These are phyloP conservation scores for Candida glucosophila DNA, from an alignment of 1,139 yeast genomes.

Conservation along the genomic window DNA sequence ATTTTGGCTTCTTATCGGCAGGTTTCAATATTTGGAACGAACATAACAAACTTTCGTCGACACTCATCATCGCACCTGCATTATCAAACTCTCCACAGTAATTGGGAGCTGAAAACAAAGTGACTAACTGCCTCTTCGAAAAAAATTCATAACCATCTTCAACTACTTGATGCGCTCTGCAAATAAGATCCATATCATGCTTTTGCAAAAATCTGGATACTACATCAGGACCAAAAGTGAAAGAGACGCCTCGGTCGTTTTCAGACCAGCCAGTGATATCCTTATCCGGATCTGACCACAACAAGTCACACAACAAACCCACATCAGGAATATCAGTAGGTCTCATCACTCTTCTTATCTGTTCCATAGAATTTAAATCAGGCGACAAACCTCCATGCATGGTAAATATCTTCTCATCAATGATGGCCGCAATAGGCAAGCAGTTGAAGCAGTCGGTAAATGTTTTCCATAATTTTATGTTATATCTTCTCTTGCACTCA, in stretches of 20 bases:
- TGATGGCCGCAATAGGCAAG: conserved; percentile 95
- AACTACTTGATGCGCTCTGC: conserved; percentile 98
- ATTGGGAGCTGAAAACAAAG: conserved; percentile 92
- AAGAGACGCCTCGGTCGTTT: conserved; percentile 96
- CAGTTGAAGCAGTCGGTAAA: conserved; percentile 97
- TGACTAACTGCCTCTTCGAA: conserved; percentile 89
- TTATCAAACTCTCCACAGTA: conserved; percentile 98
- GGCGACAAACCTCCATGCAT: conserved; percentile 99
- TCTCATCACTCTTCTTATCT: conserved; percentile 95
- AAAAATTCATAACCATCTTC: conserved; percentile 98
- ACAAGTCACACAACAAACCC: conserved; percentile 87
- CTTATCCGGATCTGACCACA: conserved; percentile 98
- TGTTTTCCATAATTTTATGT: conserved; percentile 95
- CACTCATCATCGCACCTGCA: conserved; percentile 99
- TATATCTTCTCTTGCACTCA: conserved; percentile 95
- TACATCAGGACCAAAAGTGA: conserved; percentile 96
- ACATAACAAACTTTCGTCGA: conserved; percentile 89
- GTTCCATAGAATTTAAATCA: conserved; percentile 94
- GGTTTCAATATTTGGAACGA: conserved; percentile 97
- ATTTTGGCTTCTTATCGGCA: conserved; percentile 80
- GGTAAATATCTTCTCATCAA: conserved; percentile 94
- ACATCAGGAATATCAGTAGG: conserved; percentile 98
- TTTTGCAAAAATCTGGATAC: conserved; percentile 89
- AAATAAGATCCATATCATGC: conserved; percentile 94
- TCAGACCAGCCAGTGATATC: conserved; percentile 98